phyloP scores from a whole-genome alignment of 768 basidiomycete genomes.

The Amanita fuliginea region DNA sequence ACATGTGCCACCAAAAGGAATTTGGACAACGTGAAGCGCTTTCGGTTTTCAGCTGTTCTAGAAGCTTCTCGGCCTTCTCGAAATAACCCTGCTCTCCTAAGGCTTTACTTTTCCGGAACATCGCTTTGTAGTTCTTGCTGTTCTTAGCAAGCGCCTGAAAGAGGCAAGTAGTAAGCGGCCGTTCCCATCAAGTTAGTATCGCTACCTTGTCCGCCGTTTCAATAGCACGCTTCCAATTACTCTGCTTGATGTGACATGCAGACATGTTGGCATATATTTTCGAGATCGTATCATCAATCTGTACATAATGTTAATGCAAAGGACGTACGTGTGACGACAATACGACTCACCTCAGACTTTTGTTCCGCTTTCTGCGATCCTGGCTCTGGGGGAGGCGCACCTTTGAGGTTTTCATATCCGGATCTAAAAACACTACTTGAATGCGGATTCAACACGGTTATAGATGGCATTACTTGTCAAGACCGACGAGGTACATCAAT shows the following conservation, averaged over 20 bases:
- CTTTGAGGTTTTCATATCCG: constrained; percentile 40
- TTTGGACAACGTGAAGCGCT: constrained; percentile 45
- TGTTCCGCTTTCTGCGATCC: constrained; percentile 28
- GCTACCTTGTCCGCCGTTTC: constrained; percentile 72
- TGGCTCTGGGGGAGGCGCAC: constrained; percentile 11
- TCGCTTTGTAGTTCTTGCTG: constrained; percentile 64
- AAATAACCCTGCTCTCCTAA: constrained; percentile 66
- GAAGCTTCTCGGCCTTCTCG: constrained; percentile 57
- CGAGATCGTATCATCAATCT: constrained; percentile 70
- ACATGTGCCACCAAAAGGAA: neutral
- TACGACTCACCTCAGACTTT: constrained; percentile 47
- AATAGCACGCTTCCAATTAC: constrained; percentile 68
- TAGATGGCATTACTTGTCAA: constrained; percentile 56
- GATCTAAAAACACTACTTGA: constrained; percentile 25
- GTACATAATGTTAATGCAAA: constrained; percentile 2
- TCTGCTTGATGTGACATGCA: constrained; percentile 71
- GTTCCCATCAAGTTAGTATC: neutral
- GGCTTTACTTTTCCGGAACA: constrained; percentile 75
- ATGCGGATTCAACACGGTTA: neutral
- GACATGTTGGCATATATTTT: constrained; percentile 83
- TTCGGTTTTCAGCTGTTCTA: constrained; percentile 55
- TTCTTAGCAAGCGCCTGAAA: constrained; percentile 64
- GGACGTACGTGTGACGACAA: constrained; percentile 3
- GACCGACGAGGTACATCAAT: constrained; percentile 60
- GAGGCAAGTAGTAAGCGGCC: neutral